Percentiles rank a stretch among this genome's conserved stretches.
phyloP scores from a whole-genome alignment of 179 eudicot species.

The Heliamphora pulchella region DNA sequence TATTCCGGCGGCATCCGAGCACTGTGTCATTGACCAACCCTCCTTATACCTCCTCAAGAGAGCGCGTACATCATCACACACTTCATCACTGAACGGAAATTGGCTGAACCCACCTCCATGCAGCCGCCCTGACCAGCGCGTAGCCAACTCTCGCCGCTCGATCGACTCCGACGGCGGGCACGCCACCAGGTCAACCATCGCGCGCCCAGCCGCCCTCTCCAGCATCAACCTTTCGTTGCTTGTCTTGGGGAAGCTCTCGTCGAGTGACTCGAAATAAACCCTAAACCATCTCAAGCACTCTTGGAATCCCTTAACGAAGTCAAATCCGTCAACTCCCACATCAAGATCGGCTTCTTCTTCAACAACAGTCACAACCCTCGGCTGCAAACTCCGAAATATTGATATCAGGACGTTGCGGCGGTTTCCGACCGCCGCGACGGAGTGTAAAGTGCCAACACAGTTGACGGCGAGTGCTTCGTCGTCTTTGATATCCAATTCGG shows the following conservation, averaged over 20 bases:
- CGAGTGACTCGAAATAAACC: slow-evolving; percentile 42
- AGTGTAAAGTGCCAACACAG: slow-evolving; percentile 35
- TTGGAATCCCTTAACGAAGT: slow-evolving; percentile 38
- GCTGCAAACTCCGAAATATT: slow-evolving; percentile 30
- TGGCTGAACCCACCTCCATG: slow-evolving; percentile 44
- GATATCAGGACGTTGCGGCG: slow-evolving; percentile 29
- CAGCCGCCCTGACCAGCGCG: slow-evolving; percentile 55
- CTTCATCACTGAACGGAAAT: slow-evolving; percentile 64
- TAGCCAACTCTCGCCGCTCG: slow-evolving; percentile 72
- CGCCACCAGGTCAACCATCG: slow-evolving; percentile 64
- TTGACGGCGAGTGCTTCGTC: slow-evolving; percentile 49
- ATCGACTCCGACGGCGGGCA: slow-evolving; percentile 51
- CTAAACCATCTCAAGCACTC: slow-evolving; percentile 45
- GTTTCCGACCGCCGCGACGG: slow-evolving; percentile 20
- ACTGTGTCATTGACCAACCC: slow-evolving; percentile 75
- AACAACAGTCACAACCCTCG: slow-evolving; percentile 38
- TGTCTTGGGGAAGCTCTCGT: slow-evolving; percentile 35
- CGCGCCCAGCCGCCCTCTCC: slow-evolving; percentile 44
- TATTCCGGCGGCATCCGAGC: slow-evolving; percentile 50
- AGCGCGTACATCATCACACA: slow-evolving; percentile 80
- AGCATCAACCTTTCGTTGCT: slow-evolving; percentile 47
- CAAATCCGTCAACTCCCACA: slow-evolving; percentile 32
- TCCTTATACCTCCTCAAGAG: slow-evolving; percentile 81
- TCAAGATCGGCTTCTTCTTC: slow-evolving; percentile 53
- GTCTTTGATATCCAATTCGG: slow-evolving; percentile 25